Evolutionary conservation across 805 yeast genomes (phyloP).

Genomic region (Tetrapisispora taiwanensis): DNA sequence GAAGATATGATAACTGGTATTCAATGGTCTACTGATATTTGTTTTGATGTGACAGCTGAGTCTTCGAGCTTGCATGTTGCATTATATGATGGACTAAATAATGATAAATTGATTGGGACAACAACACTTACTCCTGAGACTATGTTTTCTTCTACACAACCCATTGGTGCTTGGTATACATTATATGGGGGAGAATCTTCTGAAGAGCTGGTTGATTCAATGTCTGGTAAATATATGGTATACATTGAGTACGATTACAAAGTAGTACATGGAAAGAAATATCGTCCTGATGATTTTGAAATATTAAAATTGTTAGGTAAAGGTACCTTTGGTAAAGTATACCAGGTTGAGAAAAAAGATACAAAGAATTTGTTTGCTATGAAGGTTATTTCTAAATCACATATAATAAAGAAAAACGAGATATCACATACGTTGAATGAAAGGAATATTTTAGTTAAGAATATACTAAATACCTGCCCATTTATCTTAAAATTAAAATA

Average conservation of each 20-base stretch:
- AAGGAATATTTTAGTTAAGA: constrained; percentile 84
- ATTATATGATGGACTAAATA: constrained; percentile 72
- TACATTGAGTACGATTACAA: constrained; percentile 63
- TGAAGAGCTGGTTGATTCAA: not conserved
- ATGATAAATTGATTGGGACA: constrained; percentile 81
- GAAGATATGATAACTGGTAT: not conserved
- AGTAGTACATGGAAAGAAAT: constrained; percentile 57
- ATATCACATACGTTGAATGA: constrained; percentile 97
- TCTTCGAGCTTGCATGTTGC: constrained; percentile 77
- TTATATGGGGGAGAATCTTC: not conserved
- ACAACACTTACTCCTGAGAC: constrained; percentile 39
- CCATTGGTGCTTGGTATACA: not conserved
- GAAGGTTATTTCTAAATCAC: constrained; percentile 91
- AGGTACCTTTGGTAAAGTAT: constrained; percentile 97
- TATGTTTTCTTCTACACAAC: not conserved
- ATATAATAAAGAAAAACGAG: constrained; percentile 91
- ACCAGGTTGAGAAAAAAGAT: constrained; percentile 86
- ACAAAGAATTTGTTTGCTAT: constrained; percentile 89
- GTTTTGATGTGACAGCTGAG: constrained; percentile 84
- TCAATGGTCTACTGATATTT: constrained; percentile 75
- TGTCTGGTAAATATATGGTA: not conserved
- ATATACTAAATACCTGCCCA: constrained; percentile 76
- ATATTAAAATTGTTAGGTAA: constrained; percentile 82
- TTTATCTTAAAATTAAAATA: constrained; percentile 93
- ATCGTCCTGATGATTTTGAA: constrained; percentile 91